Evolutionary conservation across 164 flowering plant genomes (phyloP), one percentile per base, ranked within the genome.

Genomic region (Macadamia integrifolia): DNA sequence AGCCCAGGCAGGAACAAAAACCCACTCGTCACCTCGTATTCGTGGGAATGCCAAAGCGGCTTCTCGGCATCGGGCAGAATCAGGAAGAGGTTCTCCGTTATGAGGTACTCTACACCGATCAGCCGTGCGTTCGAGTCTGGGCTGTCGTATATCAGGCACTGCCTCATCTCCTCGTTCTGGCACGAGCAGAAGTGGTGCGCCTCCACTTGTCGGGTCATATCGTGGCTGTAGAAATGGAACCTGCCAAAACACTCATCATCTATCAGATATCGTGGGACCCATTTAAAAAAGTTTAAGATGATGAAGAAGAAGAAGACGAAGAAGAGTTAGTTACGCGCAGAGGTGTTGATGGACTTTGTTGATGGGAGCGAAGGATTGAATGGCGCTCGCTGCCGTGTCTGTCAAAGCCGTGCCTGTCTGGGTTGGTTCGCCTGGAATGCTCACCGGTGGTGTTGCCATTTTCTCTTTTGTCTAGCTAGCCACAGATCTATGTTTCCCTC

Each of bases 131-230:
- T 80, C 0, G 79, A 10, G 1, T 81, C 84, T 0, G 84, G 82
- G 60, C 86, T 62, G 75, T 91, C 89, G 77, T 85, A 93, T 70
- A 93, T 88, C 13, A 93, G 81, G 72, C 98, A 93, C 76, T 93
- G 98, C 62, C 97, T 65, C 86, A 93, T 72, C 66, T 93, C 98
- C 64, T 89, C 97, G 80, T 87, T 91, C 69, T 79, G 89, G 80
- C 85, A 91, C 0, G 81, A 87, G 68, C 98, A 93, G 74, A 49
- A 93, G 79, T 93, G 98, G 82, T 93, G 98, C n/a, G 93, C 90
- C 76, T 89, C 97, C 65, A 91, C 86, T 77, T 93, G 98, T 32
- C 93, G 74, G 5, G 86, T 84, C 97, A 93, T 91, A 85, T 91
- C 97, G 66, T 89, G 59, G 13, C 71, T 84, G 57, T 93, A 93